phyloP scores from a whole-genome alignment of 306 rosid species.

The Inga laurina region DNA sequence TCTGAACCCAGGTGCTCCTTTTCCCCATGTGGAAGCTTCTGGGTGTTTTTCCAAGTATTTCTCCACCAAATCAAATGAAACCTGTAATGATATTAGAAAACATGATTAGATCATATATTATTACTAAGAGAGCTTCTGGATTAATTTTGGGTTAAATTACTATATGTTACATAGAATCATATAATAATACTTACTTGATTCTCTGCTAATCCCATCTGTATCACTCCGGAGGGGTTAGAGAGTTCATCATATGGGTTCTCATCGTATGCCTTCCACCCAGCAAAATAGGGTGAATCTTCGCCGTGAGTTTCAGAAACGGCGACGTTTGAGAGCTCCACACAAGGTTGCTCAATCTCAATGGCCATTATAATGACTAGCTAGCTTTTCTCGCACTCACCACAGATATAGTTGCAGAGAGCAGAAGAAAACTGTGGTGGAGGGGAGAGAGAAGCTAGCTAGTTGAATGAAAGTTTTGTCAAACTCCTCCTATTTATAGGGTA shows the following conservation, averaged over 20 bases:
- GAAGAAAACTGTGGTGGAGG: slow-evolving; percentile 23
- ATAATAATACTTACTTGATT: slow-evolving; percentile 68
- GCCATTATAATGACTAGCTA: slow-evolving; percentile 48
- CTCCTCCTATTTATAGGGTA: slow-evolving; percentile 41
- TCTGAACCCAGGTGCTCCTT: slow-evolving; percentile 62
- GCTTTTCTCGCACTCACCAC: slow-evolving; percentile 15
- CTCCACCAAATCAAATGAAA: slow-evolving; percentile 86
- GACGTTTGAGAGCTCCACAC: slow-evolving; percentile 61
- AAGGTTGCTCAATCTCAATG: slow-evolving; percentile 56
- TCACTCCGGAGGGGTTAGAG: slow-evolving; percentile 70
- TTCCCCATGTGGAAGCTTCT: slow-evolving; percentile 58
- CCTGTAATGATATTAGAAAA: slow-evolving; percentile 41
- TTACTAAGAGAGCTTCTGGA: background rate
- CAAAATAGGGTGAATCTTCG: slow-evolving; percentile 91
- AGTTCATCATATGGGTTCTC: slow-evolving; percentile 76
- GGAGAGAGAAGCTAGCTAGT: slow-evolving; percentile 1
- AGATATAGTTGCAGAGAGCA: background rate
- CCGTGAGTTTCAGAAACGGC: slow-evolving; percentile 91
- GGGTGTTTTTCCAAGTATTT: slow-evolving; percentile 64
- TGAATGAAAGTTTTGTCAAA: slow-evolving; percentile 40
- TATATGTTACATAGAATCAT: background rate
- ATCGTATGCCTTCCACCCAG: slow-evolving; percentile 96
- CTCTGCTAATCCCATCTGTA: slow-evolving; percentile 95
- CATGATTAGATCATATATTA: background rate
- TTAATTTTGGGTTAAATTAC: background rate